phyloP scores from a whole-genome alignment of 2,329 filamentous ascomycete species.

The Diaporthe sp. region DNA sequence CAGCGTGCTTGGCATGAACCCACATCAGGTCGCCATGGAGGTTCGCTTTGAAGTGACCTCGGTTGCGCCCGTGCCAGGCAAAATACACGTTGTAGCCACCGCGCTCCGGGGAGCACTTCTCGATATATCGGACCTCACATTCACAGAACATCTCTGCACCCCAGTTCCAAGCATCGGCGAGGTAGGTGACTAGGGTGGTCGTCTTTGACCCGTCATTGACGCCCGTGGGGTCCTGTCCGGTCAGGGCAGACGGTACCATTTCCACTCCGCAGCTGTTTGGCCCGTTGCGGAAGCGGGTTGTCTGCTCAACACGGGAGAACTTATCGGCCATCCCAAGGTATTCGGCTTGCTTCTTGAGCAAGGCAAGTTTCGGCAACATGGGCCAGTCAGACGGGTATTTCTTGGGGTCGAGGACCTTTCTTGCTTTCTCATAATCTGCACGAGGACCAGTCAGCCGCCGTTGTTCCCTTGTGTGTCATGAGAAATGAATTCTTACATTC shows the following conservation, averaged over 20 bases:
- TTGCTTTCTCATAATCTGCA: slow-evolving; percentile 67
- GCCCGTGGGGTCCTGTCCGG: slow-evolving; percentile 72
- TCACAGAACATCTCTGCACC: slow-evolving; percentile 78
- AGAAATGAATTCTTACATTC: slow-evolving; percentile 54
- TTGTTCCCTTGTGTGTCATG: neutral
- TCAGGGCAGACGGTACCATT: slow-evolving; percentile 69
- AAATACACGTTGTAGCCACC: slow-evolving; percentile 73
- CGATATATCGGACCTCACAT: slow-evolving; percentile 72
- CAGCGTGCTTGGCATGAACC: slow-evolving; percentile 72
- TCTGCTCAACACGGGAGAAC: slow-evolving; percentile 68
- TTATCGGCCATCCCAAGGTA: slow-evolving; percentile 60
- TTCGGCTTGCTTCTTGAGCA: slow-evolving; percentile 67
- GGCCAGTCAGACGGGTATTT: slow-evolving; percentile 69
- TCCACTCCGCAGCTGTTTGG: slow-evolving; percentile 72
- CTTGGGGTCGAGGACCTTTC: slow-evolving; percentile 66
- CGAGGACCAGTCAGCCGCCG: neutral
- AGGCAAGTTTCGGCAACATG: slow-evolving; percentile 64
- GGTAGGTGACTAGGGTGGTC: slow-evolving; percentile 73
- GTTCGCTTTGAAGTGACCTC: slow-evolving; percentile 64
- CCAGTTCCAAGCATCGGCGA: slow-evolving; percentile 78
- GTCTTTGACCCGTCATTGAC: slow-evolving; percentile 77
- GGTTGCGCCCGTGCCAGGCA: slow-evolving; percentile 69
- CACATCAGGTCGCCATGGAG: slow-evolving; percentile 72
- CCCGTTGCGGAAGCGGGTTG: slow-evolving; percentile 70
- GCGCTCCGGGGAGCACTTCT: slow-evolving; percentile 56